Base-by-base conservation (phyloP, 1,284 basidiomycete species). In the Cryptococcus sp. region DNA sequence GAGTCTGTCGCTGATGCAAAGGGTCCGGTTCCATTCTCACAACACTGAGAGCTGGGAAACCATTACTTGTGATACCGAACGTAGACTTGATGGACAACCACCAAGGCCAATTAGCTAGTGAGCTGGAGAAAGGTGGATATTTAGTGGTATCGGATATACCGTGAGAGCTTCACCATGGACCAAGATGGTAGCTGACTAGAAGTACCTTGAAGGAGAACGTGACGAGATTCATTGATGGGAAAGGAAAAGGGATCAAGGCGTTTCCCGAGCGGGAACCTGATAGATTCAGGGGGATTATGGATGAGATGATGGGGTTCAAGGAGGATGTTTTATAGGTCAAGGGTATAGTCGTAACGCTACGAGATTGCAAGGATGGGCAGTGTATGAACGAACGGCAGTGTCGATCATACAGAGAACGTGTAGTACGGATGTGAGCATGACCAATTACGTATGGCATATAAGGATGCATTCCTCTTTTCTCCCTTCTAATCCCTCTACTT, bases 21-120 rank as follows among this genome's bases (percentile, higher is more conserved):
- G 93, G 93, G 47, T 88, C 94, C 11, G 94, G 93, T 7, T 96
- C 93, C 1, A 93, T 98, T 62, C 79, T 98, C 36, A 89, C 93
- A 45, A 89, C 87, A 11, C 78, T 98, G 41, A 81, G 92, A 23
- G 56, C 34, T 4, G n/a, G 18, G 1, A 88, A 86, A 63, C 81
- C 83, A 7, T 77, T 98, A 58, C 84, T 98, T 57, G 87, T 90
- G 13, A 85, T 97, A 1, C 91, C 92, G 11, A 98, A 98, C 69
- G 78, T 85, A 28, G 85, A 86, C 1, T 77, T 98, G 44, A 83
- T 94, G 75, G 87, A 97, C 73, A 88, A 97, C 72, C 94, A 98
- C 66, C 94, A 98, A 77, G 79, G 83, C 42, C 91, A 98, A 67
- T 79, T 98, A 4, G 91, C 94, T 0, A 75, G 80, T 40, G 84